Base-by-base conservation (phyloP, 441 rosid species). In the Flueggea neowawraea region DNA sequence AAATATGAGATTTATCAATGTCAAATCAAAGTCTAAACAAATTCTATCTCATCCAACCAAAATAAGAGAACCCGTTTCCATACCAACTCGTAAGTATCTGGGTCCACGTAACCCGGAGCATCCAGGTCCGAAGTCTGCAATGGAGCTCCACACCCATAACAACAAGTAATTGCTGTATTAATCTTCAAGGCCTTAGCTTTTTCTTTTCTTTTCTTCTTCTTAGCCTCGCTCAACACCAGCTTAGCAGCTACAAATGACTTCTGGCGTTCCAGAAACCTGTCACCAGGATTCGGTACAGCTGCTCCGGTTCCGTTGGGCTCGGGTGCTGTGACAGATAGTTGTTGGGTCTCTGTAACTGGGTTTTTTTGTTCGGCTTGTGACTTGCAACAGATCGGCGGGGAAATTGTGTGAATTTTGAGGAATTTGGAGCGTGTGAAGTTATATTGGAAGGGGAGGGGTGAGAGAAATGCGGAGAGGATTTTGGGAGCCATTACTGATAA, bases 101-200 rank as follows among this genome's bases (percentile, higher is more conserved):
- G 65, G 52, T 87, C 85, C 41, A 89, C 92, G 45, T 77, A 89
- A 41, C 97, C 99, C 10, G 99, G 99, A 69, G 87, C 80, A 62
- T 91, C 97, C 12, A 58, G 50, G 44, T 89, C 94, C 67, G 68
- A 67, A 2, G 94, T 91, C 72, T 91, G 97, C 83, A 94, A 80
- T 43, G 97, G 96, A 76, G 99, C 96, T 66, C 99, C 96, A 52
- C 99, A 91, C 0, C 99, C 99, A 48, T 94, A 94, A 56, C 99
- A 94, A 72, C 80, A 70, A 11, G 85, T 77, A 33, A 79, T 72
- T 0, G 73, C 79, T 2, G 82, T 68, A 15, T 73, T 80, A 32
- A 74, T 69, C 58, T 77, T 85, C 67, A 80, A 56, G 16, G 73
- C 65, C 75, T 58, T 66, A 16, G 73, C 64, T 74, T 61, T 72